Percentiles rank a stretch among this genome's conserved stretches.
Evolutionary conservation across 75 land plant genomes (phyloP).

Genomic region (Pinus albicaulis): DNA sequence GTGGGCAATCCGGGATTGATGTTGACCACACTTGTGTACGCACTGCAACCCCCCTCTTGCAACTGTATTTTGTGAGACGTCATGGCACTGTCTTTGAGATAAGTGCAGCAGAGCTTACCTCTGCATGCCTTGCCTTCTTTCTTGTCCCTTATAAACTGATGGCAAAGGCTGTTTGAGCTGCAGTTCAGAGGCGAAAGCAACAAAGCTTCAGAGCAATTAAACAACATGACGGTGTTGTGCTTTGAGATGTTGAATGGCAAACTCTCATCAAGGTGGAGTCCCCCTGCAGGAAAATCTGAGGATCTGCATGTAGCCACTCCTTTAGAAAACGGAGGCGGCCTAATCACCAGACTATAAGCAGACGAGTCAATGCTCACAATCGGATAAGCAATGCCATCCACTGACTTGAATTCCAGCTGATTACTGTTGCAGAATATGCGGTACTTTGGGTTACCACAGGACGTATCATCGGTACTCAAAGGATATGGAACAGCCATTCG

Average conservation of each 20-base stretch:
- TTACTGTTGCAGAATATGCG: slow-evolving; percentile 29
- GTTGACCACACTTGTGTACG: slow-evolving; percentile 44
- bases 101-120: slow-evolving; percentile 34
- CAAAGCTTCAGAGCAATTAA: slow-evolving; percentile 28
- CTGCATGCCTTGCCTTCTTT: slow-evolving; percentile 21
- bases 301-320: slow-evolving; percentile 16
- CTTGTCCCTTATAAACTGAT: slow-evolving; percentile 14
- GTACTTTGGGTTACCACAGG: slow-evolving; percentile 42
- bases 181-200: slow-evolving; percentile 39
- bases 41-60: slow-evolving; percentile 41
- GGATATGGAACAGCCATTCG: slow-evolving; percentile 34
- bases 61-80: slow-evolving; percentile 34
- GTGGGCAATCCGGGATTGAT: slow-evolving; percentile 8
- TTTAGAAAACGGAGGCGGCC: slow-evolving; percentile 13
- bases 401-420: slow-evolving; percentile 24
- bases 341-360: slow-evolving; percentile 18
- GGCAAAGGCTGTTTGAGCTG: slow-evolving; percentile 24
- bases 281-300: slow-evolving; percentile 25
- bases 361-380: slow-evolving; percentile 28
- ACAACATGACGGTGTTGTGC: slow-evolving; percentile 38
- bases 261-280: slow-evolving; percentile 25
- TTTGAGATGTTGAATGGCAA: slow-evolving; percentile 44
- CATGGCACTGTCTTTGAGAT: slow-evolving; percentile 29
- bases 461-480: slow-evolving; percentile 26
- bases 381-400: slow-evolving; percentile 12